Percentiles rank a stretch among this genome's conserved stretches.
These are phyloP conservation scores for Daldinia sp. DNA, from an alignment of 2,329 filamentous ascomycete genomes.

Conservation along the genomic window DNA sequence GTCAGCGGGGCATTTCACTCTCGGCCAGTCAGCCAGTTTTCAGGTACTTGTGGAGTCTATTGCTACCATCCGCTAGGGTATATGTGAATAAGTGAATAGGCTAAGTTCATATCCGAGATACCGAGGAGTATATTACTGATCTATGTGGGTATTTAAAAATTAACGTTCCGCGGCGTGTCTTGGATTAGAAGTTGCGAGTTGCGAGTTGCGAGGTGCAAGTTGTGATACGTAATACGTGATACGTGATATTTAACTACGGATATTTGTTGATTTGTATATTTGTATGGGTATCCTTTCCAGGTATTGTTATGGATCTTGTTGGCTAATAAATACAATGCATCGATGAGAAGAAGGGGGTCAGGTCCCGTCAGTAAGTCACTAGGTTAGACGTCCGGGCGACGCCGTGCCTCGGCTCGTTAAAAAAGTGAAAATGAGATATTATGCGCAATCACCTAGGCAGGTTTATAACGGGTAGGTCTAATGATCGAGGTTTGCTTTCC, in stretches of 20 bases:
- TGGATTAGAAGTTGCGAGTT: constrained; percentile 12
- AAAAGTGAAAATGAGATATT: background rate
- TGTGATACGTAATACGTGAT: no score
- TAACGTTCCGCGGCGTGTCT: constrained; percentile 19
- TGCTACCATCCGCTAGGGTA: constrained; percentile 3
- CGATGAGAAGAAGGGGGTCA: constrained; percentile 12
- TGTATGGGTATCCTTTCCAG: background rate
- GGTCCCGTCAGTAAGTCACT: no score
- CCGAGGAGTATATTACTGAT: constrained; percentile 2
- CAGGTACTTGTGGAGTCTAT: background rate
- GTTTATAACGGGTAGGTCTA: constrained; percentile 4
- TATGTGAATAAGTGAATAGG: constrained; percentile 23
- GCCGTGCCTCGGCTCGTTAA: constrained; percentile 18
- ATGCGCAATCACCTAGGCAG: background rate
- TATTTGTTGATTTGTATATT: no score
- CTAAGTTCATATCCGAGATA: constrained; percentile 11
- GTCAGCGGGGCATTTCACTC: constrained; percentile 27
- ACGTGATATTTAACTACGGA: no score
- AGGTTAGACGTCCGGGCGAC: background rate
- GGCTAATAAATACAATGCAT: background rate
- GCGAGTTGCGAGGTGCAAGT: no score
- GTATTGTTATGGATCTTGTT: background rate
- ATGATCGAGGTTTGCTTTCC: constrained; percentile 8
- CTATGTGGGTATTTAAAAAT: background rate
- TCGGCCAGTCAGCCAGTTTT: background rate